Evolutionary conservation across 2,329 filamentous ascomycete genomes (phyloP).

Genomic region (Chaetomium olivaceum): DNA sequence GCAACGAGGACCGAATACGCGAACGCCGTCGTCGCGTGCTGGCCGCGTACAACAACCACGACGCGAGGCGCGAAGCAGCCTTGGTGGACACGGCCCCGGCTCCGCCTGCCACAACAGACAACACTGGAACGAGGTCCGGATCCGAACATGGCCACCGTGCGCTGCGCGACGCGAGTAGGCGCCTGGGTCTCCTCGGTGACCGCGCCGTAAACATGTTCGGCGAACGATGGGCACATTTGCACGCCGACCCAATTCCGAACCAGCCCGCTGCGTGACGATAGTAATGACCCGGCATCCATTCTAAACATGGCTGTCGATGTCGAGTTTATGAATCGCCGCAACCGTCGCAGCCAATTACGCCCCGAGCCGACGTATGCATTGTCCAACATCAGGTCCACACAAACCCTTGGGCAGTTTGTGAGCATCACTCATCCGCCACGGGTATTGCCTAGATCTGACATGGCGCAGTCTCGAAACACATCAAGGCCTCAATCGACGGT

Average conservation of each 20-base stretch:
- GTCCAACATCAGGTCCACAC: slow-evolving; percentile 30
- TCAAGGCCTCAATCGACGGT: slow-evolving; percentile 7
- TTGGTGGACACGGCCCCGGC: neutral
- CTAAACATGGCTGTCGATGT: slow-evolving; percentile 25
- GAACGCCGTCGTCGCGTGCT: slow-evolving; percentile 32
- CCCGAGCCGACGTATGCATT: slow-evolving; percentile 26
- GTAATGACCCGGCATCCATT: slow-evolving; percentile 8
- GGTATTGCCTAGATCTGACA: slow-evolving; percentile 12
- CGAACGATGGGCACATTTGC: slow-evolving; percentile 34
- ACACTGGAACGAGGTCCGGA: slow-evolving; percentile 1
- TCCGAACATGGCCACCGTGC: slow-evolving; percentile 14
- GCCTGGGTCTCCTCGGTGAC: slow-evolving; percentile 16
- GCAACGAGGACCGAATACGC: slow-evolving; percentile 25
- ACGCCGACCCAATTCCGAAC: slow-evolving; percentile 29
- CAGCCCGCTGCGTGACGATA: slow-evolving; percentile 21
- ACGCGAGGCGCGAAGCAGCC: slow-evolving; percentile 5
- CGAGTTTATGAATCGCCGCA: slow-evolving; percentile 21
- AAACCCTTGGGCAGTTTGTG: slow-evolving; percentile 25
- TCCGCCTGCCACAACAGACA: slow-evolving; percentile 7
- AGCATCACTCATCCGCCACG: neutral
- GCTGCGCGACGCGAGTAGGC: slow-evolving; percentile 12
- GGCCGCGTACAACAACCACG: slow-evolving; percentile 16
- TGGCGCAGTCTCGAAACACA: slow-evolving; percentile 19
- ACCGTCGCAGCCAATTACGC: slow-evolving; percentile 9
- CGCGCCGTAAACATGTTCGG: slow-evolving; percentile 32